Evolutionary conservation across 2,329 filamentous ascomycete genomes (phyloP).

Genomic region (Oidium heveae): DNA sequence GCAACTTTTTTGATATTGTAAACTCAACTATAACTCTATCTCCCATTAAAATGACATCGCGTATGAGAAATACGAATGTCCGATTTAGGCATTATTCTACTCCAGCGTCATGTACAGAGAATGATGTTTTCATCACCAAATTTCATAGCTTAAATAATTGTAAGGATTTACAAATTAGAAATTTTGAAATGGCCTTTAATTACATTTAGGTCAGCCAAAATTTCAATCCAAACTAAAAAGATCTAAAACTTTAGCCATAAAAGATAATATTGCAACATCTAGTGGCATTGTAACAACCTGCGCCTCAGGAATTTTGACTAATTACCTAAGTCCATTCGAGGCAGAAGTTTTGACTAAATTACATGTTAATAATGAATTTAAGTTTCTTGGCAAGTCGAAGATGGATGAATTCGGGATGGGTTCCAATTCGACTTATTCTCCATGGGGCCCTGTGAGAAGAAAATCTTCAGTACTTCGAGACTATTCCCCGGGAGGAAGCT

Average conservation of each 20-base stretch:
- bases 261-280: constrained; percentile 50
- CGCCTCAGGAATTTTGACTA: constrained; percentile 44
- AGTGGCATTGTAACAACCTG: constrained; percentile 49
- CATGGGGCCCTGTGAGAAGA: constrained; percentile 33
- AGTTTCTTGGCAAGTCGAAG: constrained; percentile 56
- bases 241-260: constrained; percentile 23
- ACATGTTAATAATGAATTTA: constrained; percentile 28
- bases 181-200: too few relatives aligned
- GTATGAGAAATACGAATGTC: neutral
- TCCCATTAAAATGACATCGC: neutral
- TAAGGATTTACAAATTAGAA: too few relatives aligned
- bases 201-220: too few relatives aligned
- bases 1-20: too few relatives aligned
- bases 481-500: constrained; percentile 28
- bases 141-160: too few relatives aligned
- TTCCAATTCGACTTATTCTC: constrained; percentile 48
- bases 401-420: constrained; percentile 96
- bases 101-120: too few relatives aligned
- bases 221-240: neutral
- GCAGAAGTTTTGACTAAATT: constrained; percentile 57
- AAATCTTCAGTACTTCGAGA: neutral
- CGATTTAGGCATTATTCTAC: too few relatives aligned
- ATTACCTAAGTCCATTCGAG: constrained; percentile 51
- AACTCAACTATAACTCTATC: too few relatives aligned
- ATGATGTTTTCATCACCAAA: neutral